Evolutionary conservation across 1,284 basidiomycete species (phyloP).

Genomic region (Cutaneotrichosporon mucoides): DNA sequence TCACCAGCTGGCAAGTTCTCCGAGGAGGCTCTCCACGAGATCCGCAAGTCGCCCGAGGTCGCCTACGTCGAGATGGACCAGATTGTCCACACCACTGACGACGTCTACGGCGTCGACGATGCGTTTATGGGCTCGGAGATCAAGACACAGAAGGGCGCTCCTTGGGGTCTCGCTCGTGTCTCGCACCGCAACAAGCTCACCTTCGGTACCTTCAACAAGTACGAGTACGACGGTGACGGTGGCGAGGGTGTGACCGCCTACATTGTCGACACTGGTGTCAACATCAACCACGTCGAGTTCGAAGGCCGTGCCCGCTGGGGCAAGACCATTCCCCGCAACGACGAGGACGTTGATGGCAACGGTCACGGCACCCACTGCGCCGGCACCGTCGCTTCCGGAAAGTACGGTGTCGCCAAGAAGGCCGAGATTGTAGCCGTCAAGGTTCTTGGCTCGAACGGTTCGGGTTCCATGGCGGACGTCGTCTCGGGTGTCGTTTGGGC

Average conservation of each 20-base stretch:
- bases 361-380: slow-evolving; percentile 75
- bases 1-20: slow-evolving; percentile 73
- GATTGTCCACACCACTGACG: slow-evolving; percentile 64
- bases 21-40: slow-evolving; percentile 65
- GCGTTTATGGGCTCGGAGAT: slow-evolving; percentile 30
- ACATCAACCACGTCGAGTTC: slow-evolving; percentile 80
- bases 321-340: slow-evolving; percentile 72
- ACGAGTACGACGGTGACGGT: slow-evolving; percentile 68
- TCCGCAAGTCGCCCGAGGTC: slow-evolving; percentile 84
- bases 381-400: slow-evolving; percentile 70
- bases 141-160: slow-evolving; percentile 67
- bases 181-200: slow-evolving; percentile 77
- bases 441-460: slow-evolving; percentile 89
- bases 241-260: slow-evolving; percentile 90
- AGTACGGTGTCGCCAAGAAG: slow-evolving; percentile 91
- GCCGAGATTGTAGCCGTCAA: slow-evolving; percentile 92
- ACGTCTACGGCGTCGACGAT: slow-evolving; percentile 37
- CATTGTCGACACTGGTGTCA: slow-evolving; percentile 63
- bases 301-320: slow-evolving; percentile 81
- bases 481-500: slow-evolving; percentile 83
- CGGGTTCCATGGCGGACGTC: slow-evolving; percentile 94
- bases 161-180: slow-evolving; percentile 96
- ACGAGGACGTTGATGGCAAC: slow-evolving; percentile 67
- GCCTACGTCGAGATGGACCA: slow-evolving; percentile 92
- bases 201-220: slow-evolving; percentile 82